A percentile compares a stretch with the other conserved stretches of the same genome.
Conservation (phyloP, 176 grass and related monocot genomes). For the Zoysia pacifica region DNA sequence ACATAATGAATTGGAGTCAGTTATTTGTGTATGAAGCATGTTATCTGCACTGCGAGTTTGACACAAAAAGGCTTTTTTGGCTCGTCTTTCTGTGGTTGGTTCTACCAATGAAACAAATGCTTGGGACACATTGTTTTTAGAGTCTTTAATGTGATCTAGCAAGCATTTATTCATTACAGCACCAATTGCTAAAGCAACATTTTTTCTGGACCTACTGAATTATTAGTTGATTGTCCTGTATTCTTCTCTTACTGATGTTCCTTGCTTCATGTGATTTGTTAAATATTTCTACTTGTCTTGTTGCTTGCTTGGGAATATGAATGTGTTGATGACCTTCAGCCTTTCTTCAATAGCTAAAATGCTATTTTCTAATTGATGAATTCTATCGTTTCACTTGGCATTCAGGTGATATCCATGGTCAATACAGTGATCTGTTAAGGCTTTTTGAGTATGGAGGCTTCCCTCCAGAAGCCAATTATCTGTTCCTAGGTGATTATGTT, state of each 20-base stretch:
- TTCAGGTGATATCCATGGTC: slow-evolving; percentile 92
- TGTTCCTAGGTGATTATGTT: slow-evolving; percentile 95
- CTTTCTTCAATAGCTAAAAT: neutral
- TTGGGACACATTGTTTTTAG: neutral
- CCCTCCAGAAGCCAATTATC: slow-evolving; percentile 79
- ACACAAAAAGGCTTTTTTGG: neutral
- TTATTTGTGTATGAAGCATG: neutral
- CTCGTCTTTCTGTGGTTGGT: neutral
- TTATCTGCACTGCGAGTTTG: neutral
- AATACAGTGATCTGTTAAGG: slow-evolving; percentile 87
- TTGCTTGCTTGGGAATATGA: neutral
- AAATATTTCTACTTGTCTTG: neutral
- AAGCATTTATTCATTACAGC: slow-evolving; percentile 19
- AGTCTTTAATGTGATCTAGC: neutral
- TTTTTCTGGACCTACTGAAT: neutral
- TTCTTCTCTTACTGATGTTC: slow-evolving; percentile 9
- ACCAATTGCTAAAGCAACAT: slow-evolving; percentile 4
- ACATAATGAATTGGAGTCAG: neutral
- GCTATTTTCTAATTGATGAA: slow-evolving; percentile 22
- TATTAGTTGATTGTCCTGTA: neutral
- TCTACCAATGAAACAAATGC: neutral
- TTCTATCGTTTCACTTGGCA: slow-evolving; percentile 6
- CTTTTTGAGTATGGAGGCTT: slow-evolving; percentile 86
- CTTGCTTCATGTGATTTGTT: neutral
- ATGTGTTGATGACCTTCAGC: neutral